Base-by-base conservation (phyloP, 768 basidiomycete species). In the Pleurotus eryngii region DNA sequence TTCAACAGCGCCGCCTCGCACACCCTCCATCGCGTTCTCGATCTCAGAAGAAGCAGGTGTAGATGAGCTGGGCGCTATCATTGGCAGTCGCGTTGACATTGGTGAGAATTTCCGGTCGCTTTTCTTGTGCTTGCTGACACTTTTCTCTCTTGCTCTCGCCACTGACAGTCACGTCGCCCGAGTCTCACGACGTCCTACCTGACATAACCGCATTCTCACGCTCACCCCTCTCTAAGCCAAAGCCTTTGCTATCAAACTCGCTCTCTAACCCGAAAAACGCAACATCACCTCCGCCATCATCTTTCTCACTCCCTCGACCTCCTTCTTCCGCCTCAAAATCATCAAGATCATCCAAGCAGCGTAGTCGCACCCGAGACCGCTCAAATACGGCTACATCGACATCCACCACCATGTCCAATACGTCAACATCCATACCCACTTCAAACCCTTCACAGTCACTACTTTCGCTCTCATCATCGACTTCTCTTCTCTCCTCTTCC, bases 21-120 rank as follows among this genome's bases (percentile, higher is more conserved):
- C 51, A 18, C 55, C 61, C 69, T 67, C 68, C 27, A 67, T 69
- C 40, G 64, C 70, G 5, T 65, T 70, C 42, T 67, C 70, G 24
- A 67, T 69, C 38, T 60, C 63, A 17, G 67, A 70, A 39, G 48
- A 59, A 14, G 61, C 58, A 39, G 51, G 49, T 17, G 18, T 51
- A 3, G 20, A 51, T 15, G 45, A 61, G 27, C 18, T 56, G 24
- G 37, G 58, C 39, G 56, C 60, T 35, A 20, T 56, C 49, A 56
- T 22, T 9, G 30, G 30, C 30, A 35, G 30, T 11, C 30, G 30
- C 30, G 30, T 35, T 35, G 30, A 35, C 30, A 35, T 35, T 35
- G 30, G 30, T 35, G 30, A 35, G 30, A 35, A 35, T 11, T 3
- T 11, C 7, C 8, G 30, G 30, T 26, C 24, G 24, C 30, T 11